phyloP scores from a whole-genome alignment of 73 alveolate species.

The Breviolum minutum region DNA sequence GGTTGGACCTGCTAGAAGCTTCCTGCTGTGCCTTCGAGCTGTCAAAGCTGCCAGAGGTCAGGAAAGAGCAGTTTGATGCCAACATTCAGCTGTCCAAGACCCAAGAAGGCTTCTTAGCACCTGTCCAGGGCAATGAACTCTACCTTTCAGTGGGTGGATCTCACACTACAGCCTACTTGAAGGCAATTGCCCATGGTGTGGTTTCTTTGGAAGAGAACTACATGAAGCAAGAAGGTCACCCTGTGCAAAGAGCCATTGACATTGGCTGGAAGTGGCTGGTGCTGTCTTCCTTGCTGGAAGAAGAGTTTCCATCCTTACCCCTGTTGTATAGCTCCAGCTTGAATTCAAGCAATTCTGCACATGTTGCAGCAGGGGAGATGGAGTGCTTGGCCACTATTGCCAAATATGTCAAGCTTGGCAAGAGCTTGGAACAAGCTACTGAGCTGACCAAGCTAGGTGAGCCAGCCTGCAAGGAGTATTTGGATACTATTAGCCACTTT shows the following conservation, averaged over 20 bases:
- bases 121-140: no score
- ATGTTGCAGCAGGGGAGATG: slow-evolving; percentile 18
- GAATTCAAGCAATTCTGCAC: slow-evolving; percentile 14
- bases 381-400: slow-evolving; percentile 5
- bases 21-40: background rate
- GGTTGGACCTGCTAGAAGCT: slow-evolving; percentile 7
- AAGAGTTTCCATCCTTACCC: no score
- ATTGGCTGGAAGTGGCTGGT: no score
- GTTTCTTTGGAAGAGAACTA: background rate
- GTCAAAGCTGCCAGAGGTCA: no score
- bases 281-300: no score
- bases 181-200: background rate
- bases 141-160: background rate
- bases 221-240: background rate
- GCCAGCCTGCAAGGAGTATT: background rate
- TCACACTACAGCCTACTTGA: slow-evolving; percentile 17
- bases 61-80: slow-evolving; percentile 2
- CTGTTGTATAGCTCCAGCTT: no score
- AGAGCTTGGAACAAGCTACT: background rate
- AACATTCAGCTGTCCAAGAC: background rate
- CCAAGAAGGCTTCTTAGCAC: no score
- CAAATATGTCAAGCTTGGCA: slow-evolving; percentile 4
- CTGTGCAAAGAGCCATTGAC: no score
- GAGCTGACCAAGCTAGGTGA: no score
- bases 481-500: slow-evolving; percentile 17